A percentile compares a stretch with the other conserved stretches of the same genome.
Conservation (phyloP, 202 grass and related monocot genomes). For the Cymbopogon flexuosus region DNA sequence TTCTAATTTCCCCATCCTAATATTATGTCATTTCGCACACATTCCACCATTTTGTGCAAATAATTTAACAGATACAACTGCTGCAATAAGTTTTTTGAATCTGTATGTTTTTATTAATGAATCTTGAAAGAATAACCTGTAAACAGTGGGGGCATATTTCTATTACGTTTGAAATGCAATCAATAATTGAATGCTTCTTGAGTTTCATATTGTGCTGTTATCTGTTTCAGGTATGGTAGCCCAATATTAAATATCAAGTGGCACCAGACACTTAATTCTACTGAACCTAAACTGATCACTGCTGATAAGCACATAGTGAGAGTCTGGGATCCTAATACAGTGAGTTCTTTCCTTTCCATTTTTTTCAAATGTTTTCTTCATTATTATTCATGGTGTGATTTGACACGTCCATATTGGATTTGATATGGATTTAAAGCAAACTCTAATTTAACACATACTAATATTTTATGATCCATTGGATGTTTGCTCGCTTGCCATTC, state of each 20-base stretch:
- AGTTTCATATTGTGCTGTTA: conserved; percentile 15
- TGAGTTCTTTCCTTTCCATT: conserved; percentile 42
- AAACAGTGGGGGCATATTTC: background rate
- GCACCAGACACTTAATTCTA: conserved; percentile 85
- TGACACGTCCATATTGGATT: background rate
- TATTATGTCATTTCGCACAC: conserved; percentile 1
- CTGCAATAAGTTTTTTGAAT: background rate
- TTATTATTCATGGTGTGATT: background rate
- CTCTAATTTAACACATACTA: background rate
- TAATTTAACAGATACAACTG: background rate
- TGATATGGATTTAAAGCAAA: background rate
- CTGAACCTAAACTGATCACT: conserved; percentile 79
- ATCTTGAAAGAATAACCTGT: background rate
- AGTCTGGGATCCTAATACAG: conserved; percentile 98
- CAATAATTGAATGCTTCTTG: background rate
- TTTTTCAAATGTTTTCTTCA: background rate
- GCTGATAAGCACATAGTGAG: conserved; percentile 80
- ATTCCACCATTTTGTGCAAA: background rate
- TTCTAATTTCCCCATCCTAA: background rate
- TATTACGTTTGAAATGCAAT: background rate
- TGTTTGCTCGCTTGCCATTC: background rate
- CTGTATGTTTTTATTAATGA: background rate
- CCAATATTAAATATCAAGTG: conserved; percentile 88
- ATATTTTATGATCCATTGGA: background rate
- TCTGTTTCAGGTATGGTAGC: conserved; percentile 69